A percentile compares a stretch with the other conserved stretches of the same genome.
These are phyloP conservation scores for Wallemia hederae DNA, from an alignment of 1,284 basidiomycete genomes.

Conservation along the genomic window DNA sequence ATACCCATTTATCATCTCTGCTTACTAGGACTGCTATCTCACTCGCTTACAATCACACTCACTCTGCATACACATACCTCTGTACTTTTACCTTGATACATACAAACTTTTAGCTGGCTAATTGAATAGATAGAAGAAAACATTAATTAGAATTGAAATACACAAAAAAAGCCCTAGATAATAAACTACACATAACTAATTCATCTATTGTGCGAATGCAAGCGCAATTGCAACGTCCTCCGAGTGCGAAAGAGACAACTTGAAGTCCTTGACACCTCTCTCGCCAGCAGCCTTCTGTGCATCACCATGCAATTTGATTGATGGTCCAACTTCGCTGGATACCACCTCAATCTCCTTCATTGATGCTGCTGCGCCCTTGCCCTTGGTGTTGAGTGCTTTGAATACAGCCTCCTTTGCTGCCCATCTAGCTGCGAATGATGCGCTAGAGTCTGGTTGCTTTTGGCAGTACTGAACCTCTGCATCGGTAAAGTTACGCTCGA, in stretches of 20 bases:
- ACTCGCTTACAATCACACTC: too few species aligned
- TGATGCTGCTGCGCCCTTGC: constrained; percentile 66
- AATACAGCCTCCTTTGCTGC: constrained; percentile 93
- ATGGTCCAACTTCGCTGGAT: constrained; percentile 29
- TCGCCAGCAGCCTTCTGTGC: constrained; percentile 39
- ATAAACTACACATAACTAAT: background rate
- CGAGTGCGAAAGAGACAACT: constrained; percentile 59
- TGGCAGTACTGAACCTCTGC: constrained; percentile 65
- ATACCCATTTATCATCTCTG: too few species aligned
- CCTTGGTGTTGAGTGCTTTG: constrained; percentile 76
- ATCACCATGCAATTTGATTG: constrained; percentile 52
- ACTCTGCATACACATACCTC: too few species aligned
- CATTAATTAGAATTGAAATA: background rate
- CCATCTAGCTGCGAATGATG: constrained; percentile 90
- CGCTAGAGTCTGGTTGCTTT: constrained; percentile 51
- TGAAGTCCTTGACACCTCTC: constrained; percentile 43
- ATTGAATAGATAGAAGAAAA: background rate
- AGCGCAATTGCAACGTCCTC: background rate
- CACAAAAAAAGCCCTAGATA: background rate
- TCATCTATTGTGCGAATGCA: background rate
- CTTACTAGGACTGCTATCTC: too few species aligned
- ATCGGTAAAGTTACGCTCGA: constrained; percentile 73
- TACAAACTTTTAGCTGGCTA: background rate
- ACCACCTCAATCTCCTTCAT: constrained; percentile 95
- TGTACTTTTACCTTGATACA: background rate